Evolutionary conservation across 2,329 filamentous ascomycete species (phyloP).

Genomic region (Sphaerulina vaccinii): DNA sequence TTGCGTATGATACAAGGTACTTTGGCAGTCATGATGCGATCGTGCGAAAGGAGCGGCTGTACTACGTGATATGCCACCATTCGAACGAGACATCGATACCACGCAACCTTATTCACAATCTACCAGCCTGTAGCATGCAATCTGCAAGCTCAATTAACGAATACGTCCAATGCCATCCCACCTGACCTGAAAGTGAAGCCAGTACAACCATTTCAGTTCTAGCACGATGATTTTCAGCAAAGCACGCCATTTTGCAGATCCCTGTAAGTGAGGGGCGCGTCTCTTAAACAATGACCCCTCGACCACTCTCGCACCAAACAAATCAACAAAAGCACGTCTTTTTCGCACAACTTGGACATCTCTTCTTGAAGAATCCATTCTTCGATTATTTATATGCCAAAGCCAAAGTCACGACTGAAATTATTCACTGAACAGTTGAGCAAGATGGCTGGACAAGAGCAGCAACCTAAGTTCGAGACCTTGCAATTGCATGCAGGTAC

Average conservation of each 20-base stretch:
- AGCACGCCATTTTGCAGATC: constrained; percentile 14
- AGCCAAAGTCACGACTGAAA: constrained; percentile 25
- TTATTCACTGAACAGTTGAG: constrained; percentile 31
- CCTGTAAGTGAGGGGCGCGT: too few species aligned
- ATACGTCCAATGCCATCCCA: background rate
- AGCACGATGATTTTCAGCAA: constrained; percentile 6
- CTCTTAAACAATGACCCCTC: too few species aligned
- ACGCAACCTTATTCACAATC: background rate
- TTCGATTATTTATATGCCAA: constrained; percentile 16
- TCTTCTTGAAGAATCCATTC: background rate
- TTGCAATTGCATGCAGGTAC: constrained; percentile 52
- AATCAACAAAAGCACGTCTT: constrained; percentile 4
- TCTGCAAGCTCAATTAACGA: background rate
- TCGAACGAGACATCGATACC: too few species aligned
- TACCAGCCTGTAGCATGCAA: background rate
- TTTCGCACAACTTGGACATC: background rate
- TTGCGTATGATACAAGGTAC: too few species aligned
- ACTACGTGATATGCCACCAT: constrained; percentile 7
- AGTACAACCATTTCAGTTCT: background rate
- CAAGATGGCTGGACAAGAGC: constrained; percentile 38
- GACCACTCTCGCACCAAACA: constrained; percentile 8
- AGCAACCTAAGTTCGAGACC: constrained; percentile 50
- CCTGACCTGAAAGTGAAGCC: background rate
- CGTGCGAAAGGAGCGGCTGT: background rate
- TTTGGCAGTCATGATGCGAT: background rate